A percentile compares a stretch with the other conserved stretches of the same genome.
These are phyloP conservation scores for Blastomyces parvus DNA, from an alignment of 2,329 filamentous ascomycete species.

Conservation along the genomic window DNA sequence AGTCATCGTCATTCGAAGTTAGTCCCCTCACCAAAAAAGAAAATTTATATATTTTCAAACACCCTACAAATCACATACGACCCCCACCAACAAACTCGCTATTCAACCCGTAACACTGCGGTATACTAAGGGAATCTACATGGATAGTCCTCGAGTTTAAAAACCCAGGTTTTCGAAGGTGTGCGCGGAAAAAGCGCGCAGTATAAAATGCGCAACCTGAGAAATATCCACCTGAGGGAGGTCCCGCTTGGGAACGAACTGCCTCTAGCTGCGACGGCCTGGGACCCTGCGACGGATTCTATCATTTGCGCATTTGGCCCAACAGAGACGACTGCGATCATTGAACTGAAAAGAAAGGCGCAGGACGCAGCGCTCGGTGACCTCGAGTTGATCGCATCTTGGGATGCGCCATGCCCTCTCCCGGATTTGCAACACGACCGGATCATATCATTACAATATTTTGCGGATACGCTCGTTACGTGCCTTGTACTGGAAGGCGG, in stretches of 20 bases:
- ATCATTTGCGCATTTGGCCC: conserved; percentile 80
- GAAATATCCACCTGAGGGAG: conserved; percentile 61
- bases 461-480: conserved; percentile 65
- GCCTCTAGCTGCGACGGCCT: conserved; percentile 66
- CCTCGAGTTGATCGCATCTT: conserved; percentile 58
- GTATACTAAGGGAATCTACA: neutral
- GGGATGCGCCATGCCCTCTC: conserved; percentile 76
- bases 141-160: neutral
- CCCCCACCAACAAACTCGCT: conserved; percentile 9
- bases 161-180: neutral
- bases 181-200: neutral
- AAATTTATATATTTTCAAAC: conserved; percentile 16
- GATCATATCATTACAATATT: conserved; percentile 72
- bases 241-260: conserved; percentile 48
- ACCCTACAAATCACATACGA: neutral
- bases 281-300: conserved; percentile 71
- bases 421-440: conserved; percentile 66
- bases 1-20: conserved; percentile 30
- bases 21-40: neutral
- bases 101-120: conserved; percentile 4
- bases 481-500: conserved; percentile 82
- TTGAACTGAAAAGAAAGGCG: conserved; percentile 57
- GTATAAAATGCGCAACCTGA: conserved; percentile 71
- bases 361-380: conserved; percentile 31
- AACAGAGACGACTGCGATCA: conserved; percentile 55